Conservation (phyloP, 148 eudicot genomes). For the Diospyros lotus region DNA sequence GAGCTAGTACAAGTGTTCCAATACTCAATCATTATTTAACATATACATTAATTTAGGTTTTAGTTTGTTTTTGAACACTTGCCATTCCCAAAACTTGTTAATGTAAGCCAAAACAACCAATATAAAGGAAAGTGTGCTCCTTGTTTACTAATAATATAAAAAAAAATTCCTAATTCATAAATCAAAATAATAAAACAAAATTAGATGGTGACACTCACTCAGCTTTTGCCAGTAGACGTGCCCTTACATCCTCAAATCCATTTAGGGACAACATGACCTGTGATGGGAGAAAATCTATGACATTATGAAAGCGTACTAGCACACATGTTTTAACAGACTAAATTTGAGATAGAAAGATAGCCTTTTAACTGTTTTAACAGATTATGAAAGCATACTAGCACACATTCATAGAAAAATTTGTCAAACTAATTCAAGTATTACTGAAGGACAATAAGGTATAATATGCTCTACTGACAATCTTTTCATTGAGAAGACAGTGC, state of each 20-base stretch:
- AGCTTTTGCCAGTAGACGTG: constrained; percentile 65
- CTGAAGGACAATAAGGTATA: background rate
- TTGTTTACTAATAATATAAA: background rate
- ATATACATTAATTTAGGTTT: no score
- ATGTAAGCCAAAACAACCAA: no score
- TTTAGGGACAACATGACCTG: constrained; percentile 77
- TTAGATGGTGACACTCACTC: constrained; percentile 49
- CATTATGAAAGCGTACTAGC: background rate
- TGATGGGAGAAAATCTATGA: background rate
- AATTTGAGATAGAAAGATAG: background rate
- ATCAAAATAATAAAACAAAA: constrained; percentile 1
- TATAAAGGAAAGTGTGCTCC: no score
- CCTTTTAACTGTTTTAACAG: background rate
- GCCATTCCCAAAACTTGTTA: no score
- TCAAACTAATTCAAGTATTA: background rate
- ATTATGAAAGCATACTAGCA: no score
- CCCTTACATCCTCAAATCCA: constrained; percentile 56
- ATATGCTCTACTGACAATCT: no score
- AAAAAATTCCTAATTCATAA: background rate
- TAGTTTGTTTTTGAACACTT: no score
- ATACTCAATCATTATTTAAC: no score
- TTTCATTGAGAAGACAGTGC: background rate
- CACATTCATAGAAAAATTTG: background rate
- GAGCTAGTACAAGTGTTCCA: no score
- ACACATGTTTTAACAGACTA: background rate